These are phyloP conservation scores for Sphaerulina vaccinii DNA, from an alignment of 2,329 filamentous ascomycete genomes.

Conservation along the genomic window DNA sequence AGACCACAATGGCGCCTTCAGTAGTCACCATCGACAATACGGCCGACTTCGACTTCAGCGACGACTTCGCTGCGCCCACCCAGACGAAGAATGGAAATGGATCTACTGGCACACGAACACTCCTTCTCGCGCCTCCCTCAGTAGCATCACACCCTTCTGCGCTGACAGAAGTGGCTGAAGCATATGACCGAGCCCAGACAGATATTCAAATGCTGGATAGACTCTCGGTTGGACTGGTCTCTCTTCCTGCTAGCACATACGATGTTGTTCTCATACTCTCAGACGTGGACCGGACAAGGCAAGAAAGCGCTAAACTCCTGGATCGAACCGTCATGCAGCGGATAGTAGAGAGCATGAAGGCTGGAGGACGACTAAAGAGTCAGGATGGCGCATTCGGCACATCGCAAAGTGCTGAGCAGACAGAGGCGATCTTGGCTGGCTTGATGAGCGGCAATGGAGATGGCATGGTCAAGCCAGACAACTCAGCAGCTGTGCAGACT, in stretches of 20 bases:
- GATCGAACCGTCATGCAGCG: constrained; percentile 65
- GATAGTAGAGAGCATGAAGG: constrained; percentile 68
- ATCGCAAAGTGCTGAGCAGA: constrained; percentile 52
- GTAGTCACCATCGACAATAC: constrained; percentile 40
- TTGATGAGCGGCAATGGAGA: constrained; percentile 60
- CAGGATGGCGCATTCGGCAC: constrained; percentile 64
- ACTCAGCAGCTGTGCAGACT: constrained; percentile 31
- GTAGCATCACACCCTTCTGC: constrained; percentile 81
- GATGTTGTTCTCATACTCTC: constrained; percentile 81
- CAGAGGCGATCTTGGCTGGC: constrained; percentile 83
- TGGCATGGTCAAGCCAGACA: constrained; percentile 65
- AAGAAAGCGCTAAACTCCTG: constrained; percentile 65
- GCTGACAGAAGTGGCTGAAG: constrained; percentile 67
- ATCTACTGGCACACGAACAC: constrained; percentile 56
- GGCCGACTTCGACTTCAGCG: constrained; percentile 38
- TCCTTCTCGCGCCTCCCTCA: constrained; percentile 87
- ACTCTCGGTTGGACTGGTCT: constrained; percentile 75
- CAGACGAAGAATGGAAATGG: constrained; percentile 18
- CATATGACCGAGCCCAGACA: constrained; percentile 71
- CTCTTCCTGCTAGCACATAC: constrained; percentile 74
- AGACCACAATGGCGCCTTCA: constrained; percentile 41
- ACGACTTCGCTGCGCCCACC: constrained; percentile 25
- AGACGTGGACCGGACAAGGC: constrained; percentile 67
- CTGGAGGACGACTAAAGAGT: constrained; percentile 65
- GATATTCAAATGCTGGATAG: constrained; percentile 99